A percentile compares a stretch with the other conserved stretches of the same genome.
Conservation (phyloP, 371 early-diverging fungal genomes). For the Dinochytrium kinnereticum region DNA sequence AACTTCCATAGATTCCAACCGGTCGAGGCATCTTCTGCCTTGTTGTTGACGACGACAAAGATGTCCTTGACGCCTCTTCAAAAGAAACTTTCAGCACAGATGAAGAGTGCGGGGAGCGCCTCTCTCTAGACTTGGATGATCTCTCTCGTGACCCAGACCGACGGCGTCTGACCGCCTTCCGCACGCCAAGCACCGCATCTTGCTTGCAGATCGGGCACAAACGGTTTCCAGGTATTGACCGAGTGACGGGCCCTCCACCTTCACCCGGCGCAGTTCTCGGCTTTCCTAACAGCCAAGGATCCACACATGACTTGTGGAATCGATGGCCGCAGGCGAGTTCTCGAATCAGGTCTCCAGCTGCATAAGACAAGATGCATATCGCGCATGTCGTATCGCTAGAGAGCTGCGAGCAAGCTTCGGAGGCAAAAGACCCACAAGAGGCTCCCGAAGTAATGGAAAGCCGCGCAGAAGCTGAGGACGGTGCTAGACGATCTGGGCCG, state of each 20-base stretch:
- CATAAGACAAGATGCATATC: conserved; percentile 92
- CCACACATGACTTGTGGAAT: conserved; percentile 83
- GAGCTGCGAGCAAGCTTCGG: neutral
- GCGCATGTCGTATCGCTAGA: conserved; percentile 73
- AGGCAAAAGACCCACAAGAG: neutral
- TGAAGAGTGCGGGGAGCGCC: too few relatives aligned
- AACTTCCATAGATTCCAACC: too few relatives aligned
- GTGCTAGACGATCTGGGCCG: neutral
- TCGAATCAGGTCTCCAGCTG: conserved; percentile 76
- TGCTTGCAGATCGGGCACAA: conserved; percentile 2
- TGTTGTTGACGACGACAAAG: too few relatives aligned
- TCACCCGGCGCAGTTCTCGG: neutral
- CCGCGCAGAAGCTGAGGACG: neutral
- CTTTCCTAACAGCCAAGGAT: conserved; percentile 21
- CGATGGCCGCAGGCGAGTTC: conserved; percentile 88
- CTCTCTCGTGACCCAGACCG: too few relatives aligned
- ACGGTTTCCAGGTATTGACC: neutral
- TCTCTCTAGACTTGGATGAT: too few relatives aligned
- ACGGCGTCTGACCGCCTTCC: too few relatives aligned
- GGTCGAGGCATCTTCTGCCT: too few relatives aligned
- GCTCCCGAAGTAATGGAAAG: neutral
- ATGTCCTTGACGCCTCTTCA: too few relatives aligned
- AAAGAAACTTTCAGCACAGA: too few relatives aligned
- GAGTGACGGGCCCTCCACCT: neutral
- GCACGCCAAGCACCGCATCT: neutral